Evolutionary conservation across 768 basidiomycete genomes (phyloP), one percentile per base, ranked within the genome.

Genomic region (Termitomyces sp.): DNA sequence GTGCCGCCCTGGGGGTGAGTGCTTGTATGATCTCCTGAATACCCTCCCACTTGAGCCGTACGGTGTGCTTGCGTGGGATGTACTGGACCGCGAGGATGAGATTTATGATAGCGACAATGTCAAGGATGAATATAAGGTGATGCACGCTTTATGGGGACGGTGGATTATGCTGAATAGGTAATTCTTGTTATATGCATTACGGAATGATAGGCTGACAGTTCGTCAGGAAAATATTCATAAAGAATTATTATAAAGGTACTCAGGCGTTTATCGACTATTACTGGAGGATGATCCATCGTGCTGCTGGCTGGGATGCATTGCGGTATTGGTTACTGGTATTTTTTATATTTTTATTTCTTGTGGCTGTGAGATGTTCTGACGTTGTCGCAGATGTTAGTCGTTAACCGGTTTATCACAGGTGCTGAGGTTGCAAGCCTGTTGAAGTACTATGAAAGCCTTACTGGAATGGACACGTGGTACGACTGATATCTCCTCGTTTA

Each of bases 31-130:
- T 63, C 69, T 88, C 6, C 64, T 91, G 41, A 77, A 77, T 15
- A 79, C 78, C 5, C 66, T 87, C 12, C 77, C 87, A 0, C 65
- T 86, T 62, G 79, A 84, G 26, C 71, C 69, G 4, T 90, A 78
- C 57, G 90, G 90, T 3, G 69, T 87, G 2, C 73, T 87, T 42
- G 76, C 77, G 2, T 91, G 89, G 89, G 73, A 77, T 38, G 74
- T 92, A 8, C 48, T 87, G 8, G 88, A 90, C 56, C 71, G 80
- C 40, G 88, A 91, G 62, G 90, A 90, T 47, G 88, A 90, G 58
- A 74, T 91, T 0, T 90, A 82, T 54, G 85, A 89, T 58, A 70
- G 78, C 44, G 84, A 88, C 57, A 83, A 90, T 62, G 72, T 90
- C 11, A 73, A 74, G 40, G 88, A 89, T 54, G 87, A 90, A 58